phyloP scores from a whole-genome alignment of 169 alveolate species.

The Hepatocystis sp. region DNA sequence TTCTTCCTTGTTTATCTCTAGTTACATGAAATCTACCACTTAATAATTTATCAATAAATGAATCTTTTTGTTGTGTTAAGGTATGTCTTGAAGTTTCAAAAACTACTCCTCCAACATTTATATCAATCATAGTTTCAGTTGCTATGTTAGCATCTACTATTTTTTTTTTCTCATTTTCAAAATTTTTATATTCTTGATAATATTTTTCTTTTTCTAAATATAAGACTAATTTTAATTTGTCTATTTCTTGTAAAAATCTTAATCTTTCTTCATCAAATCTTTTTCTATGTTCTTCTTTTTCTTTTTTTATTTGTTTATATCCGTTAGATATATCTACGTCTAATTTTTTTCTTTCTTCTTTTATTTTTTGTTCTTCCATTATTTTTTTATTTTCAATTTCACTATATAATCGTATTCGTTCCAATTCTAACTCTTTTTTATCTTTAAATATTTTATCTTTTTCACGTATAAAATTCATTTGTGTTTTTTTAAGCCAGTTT shows the following conservation, averaged over 20 bases:
- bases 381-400: slow-evolving; percentile 72
- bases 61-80: slow-evolving; percentile 84
- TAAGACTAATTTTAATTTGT: slow-evolving; percentile 80
- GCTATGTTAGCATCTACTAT: slow-evolving; percentile 87
- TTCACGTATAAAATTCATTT: slow-evolving; percentile 79
- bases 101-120: slow-evolving; percentile 91
- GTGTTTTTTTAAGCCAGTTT: slow-evolving; percentile 89
- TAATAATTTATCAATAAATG: slow-evolving; percentile 84
- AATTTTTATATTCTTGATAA: slow-evolving; percentile 80
- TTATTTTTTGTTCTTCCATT: slow-evolving; percentile 42
- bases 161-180: slow-evolving; percentile 86
- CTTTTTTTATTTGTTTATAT: slow-evolving; percentile 88
- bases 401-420: slow-evolving; percentile 73
- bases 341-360: slow-evolving; percentile 88
- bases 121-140: slow-evolving; percentile 89
- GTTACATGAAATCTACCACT: slow-evolving; percentile 89
- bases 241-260: slow-evolving; percentile 87
- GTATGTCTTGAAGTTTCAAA: slow-evolving; percentile 91
- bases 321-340: slow-evolving; percentile 86
- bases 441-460: slow-evolving; percentile 77
- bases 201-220: slow-evolving; percentile 84
- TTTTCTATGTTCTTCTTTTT: slow-evolving; percentile 88
- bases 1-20: slow-evolving; percentile 89
- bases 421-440: slow-evolving; percentile 82
- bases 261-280: slow-evolving; percentile 87